These are phyloP conservation scores for Penicillium sp. DNA, from an alignment of 2,329 filamentous ascomycete genomes.

Conservation along the genomic window DNA sequence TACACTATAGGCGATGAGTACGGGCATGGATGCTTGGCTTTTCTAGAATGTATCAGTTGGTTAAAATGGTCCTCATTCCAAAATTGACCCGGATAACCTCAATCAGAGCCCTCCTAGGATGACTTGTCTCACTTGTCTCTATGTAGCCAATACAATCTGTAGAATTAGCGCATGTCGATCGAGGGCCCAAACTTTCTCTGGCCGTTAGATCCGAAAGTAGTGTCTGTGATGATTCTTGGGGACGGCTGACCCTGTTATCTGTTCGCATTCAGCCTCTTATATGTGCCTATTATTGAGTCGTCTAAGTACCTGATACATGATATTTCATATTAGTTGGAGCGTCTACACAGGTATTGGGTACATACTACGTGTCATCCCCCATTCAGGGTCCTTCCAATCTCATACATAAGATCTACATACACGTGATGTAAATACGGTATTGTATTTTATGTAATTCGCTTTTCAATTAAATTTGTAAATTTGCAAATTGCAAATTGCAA, in stretches of 20 bases:
- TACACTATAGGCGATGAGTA: not conserved
- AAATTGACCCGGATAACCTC: not conserved
- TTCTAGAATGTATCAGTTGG: not conserved
- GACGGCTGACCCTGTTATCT: not conserved
- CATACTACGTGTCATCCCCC: not conserved
- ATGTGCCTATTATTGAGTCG: not conserved
- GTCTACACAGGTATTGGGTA: not conserved
- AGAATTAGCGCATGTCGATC: constrained; percentile 13
- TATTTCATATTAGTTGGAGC: not conserved
- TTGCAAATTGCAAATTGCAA: not conserved
- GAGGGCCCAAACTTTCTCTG: constrained; percentile 6
- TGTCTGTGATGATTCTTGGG: not conserved
- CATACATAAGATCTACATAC: not conserved
- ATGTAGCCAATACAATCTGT: not conserved
- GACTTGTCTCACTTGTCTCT: not conserved
- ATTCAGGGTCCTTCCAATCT: not conserved
- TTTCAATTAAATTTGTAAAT: too few species aligned
- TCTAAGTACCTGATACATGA: not conserved
- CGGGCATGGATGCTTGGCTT: not conserved
- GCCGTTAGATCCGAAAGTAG: not conserved
- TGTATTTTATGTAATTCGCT: not conserved
- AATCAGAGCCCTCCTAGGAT: not conserved
- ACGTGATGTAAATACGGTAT: not conserved
- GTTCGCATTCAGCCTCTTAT: not conserved
- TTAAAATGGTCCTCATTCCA: not conserved